Evolutionary conservation across 1,284 basidiomycete species (phyloP).

Genomic region (Testicularia cyperi): DNA sequence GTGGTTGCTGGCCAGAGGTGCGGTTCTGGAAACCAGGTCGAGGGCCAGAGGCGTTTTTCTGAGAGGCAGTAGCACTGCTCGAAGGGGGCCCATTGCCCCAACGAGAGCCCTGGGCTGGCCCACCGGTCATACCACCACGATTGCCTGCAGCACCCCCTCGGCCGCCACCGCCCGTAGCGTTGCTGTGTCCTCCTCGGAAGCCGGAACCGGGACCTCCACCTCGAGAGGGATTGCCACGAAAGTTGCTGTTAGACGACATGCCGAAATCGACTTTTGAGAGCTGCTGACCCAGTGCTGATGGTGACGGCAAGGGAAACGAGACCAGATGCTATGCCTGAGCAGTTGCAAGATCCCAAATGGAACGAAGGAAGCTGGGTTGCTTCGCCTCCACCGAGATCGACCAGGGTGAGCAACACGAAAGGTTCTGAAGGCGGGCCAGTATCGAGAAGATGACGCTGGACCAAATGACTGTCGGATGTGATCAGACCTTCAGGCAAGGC

Average conservation of each 20-base stretch:
- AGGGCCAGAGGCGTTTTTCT: slow-evolving; percentile 7
- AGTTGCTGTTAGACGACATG: slow-evolving; percentile 28
- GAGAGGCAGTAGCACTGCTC: slow-evolving; percentile 4
- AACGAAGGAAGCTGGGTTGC: no score
- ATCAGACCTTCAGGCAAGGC: no score
- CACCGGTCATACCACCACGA: slow-evolving; percentile 10
- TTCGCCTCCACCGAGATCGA: no score
- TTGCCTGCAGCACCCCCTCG: slow-evolving; percentile 8
- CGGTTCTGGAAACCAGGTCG: background rate
- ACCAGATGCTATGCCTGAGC: no score
- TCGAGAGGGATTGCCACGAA: slow-evolving; percentile 10
- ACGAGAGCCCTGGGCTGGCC: slow-evolving; percentile 16
- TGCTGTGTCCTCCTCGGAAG: slow-evolving; percentile 14
- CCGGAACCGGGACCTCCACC: slow-evolving; percentile 14
- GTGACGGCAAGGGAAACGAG: no score
- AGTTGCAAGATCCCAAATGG: no score
- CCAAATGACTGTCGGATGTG: no score
- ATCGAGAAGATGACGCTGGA: no score
- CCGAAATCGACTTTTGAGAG: no score
- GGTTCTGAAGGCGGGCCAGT: no score
- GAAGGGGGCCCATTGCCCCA: slow-evolving; percentile 31
- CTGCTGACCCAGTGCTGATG: no score
- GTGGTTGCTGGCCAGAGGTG: slow-evolving; percentile 9
- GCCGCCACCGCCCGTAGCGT: slow-evolving; percentile 14
- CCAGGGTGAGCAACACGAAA: no score